Evolutionary conservation across 2,329 filamentous ascomycete species (phyloP).

Genomic region (Trichoderma arundinaceum): DNA sequence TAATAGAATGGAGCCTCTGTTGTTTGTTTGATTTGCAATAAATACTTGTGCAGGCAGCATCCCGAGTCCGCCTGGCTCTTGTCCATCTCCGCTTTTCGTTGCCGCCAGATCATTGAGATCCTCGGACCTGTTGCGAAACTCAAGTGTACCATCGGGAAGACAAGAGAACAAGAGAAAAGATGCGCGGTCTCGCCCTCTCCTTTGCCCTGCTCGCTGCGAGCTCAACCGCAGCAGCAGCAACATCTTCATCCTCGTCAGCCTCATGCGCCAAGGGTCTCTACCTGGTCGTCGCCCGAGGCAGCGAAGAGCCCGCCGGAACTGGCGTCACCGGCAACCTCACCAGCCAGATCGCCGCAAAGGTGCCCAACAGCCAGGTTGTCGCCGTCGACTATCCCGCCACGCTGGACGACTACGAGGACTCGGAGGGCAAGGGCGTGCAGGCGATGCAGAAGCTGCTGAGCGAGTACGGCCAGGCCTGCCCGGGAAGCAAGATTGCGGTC

Average conservation of each 20-base stretch:
- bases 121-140: background rate
- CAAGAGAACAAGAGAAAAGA: slow-evolving; percentile 1
- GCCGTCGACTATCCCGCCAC: slow-evolving; percentile 49
- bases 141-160: background rate
- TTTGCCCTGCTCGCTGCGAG: slow-evolving; percentile 30
- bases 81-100: background rate
- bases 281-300: slow-evolving; percentile 50
- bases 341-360: slow-evolving; percentile 40
- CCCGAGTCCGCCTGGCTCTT: background rate
- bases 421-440: slow-evolving; percentile 44
- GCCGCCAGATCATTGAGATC: background rate
- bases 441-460: slow-evolving; percentile 42
- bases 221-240: slow-evolving; percentile 18
- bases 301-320: slow-evolving; percentile 43
- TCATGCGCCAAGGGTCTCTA: slow-evolving; percentile 47
- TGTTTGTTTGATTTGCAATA: background rate
- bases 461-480: slow-evolving; percentile 45
- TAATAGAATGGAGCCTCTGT: slow-evolving; percentile 14
- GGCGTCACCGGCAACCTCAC: slow-evolving; percentile 46
- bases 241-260: slow-evolving; percentile 16
- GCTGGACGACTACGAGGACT: slow-evolving; percentile 44
- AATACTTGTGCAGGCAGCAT: background rate
- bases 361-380: slow-evolving; percentile 45
- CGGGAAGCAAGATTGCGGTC: slow-evolving; percentile 49
- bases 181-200: slow-evolving; percentile 29